Evolutionary conservation across 2,329 filamentous ascomycete genomes (phyloP), one percentile per base, ranked within the genome.

Genomic region (Hypoxylon sp.): DNA sequence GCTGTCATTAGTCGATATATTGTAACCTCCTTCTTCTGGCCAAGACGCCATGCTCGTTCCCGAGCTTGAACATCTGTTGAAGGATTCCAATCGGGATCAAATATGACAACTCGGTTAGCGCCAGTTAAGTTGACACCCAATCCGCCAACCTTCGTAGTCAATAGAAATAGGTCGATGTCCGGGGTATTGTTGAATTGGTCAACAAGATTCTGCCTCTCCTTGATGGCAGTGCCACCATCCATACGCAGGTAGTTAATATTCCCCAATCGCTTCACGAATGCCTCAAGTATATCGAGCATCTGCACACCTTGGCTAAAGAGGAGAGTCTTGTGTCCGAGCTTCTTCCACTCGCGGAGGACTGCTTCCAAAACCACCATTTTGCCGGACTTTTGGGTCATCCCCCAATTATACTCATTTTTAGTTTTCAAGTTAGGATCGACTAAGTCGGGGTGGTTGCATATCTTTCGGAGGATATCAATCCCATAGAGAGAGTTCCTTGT

Each of bases 1-100:
- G 95, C 93, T 3, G 93, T 97, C 92, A 99, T 97, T n/a, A 99
- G 85, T 36, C 97, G 91, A 78, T 98, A 99, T 21, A 99, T 97
- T 3, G 93, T 94, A 28, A 99, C 96, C 51, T 97, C 93, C 59
- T 92, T 91, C 79, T 97, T 98, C 81, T 99, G 96, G 0, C 96
- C 96, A 1, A 99, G 83, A 63, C 96, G 90, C 96, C 96, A 99
- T 5, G 97, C 96, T 75, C 96, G 89, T 80, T 99, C 96, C 51
- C 96, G 90, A 14, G 96, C 96, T 81, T 99, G 96, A 25, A 98
- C 85, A 76, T 99, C 96, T 0, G 95, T 98, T 0, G 95, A 98
- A 1, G 95, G 96, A 75, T 98, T 98, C 96, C 96, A 99, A 77
- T 99, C 96, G 0, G 96, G 97, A 75, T 99, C 97, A 76, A 96